Base-by-base conservation (phyloP, 805 yeast species). In the Ogataea siamensis region DNA sequence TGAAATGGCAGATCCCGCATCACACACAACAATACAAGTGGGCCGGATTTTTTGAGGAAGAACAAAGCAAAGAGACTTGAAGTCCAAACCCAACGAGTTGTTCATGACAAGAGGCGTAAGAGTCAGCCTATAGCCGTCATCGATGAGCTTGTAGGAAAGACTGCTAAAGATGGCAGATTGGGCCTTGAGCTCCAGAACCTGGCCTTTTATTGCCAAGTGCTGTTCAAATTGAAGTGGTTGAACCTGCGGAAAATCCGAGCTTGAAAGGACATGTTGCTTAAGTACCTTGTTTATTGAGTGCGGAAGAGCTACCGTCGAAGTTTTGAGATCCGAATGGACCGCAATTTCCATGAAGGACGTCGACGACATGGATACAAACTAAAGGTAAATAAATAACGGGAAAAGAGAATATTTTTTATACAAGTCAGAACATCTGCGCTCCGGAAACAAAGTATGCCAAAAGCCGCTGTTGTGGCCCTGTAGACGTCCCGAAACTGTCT, bases 91-190 rank as follows among this genome's bases (percentile, higher is more conserved):
- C 17, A 68, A 45, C 9, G 63, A 45, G 30, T 68, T 64, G 35
- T 63, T 57, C 13, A 68, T 39, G 2, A 57, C 47, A 13, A 73
- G 38, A 7, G 81, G 80, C 8, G 65, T 55, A 22, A 73, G 55
- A 7, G 40, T 40, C 22, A 50, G 7, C n/a, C 34, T 37, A 3
- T 16, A 14, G 5, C 37, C 42, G 7, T 44, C 41, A 10, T 36
- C 40, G 23, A 47, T 31, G 1, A 49, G 27, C 36, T 48, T 43
- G 38, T 45, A 49, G 8, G 44, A 23, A 7, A 49, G 14, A 16
- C 42, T 43, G 29, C 31, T 42, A 24, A 46, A 15, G 13, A 49
- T 40, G 16, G 54, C 43, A 10, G 45, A 34, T 26, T 26, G 45
- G 5, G 33, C 34, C n/a, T 23, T 8, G 5, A 27, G 12, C 12